These are phyloP conservation scores for Hypholoma sublateritium DNA, from an alignment of 768 basidiomycete genomes.

Conservation along the genomic window DNA sequence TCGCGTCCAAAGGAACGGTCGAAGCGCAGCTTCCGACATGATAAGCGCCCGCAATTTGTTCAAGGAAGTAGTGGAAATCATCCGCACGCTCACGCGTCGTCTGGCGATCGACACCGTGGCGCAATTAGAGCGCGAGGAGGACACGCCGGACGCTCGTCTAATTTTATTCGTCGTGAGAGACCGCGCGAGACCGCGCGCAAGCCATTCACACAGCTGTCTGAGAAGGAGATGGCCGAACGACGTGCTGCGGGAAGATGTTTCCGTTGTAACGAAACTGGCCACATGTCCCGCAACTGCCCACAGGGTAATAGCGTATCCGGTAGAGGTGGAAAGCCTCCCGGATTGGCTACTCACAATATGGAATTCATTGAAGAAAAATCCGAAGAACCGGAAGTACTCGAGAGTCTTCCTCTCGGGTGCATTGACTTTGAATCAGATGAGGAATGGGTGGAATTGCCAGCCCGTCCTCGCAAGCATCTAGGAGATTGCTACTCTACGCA, in stretches of 20 bases:
- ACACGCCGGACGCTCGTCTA: no score
- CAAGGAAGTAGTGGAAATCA: no score
- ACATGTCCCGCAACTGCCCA: constrained; percentile 24
- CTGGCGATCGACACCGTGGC: no score
- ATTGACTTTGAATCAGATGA: not conserved
- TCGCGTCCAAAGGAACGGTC: no score
- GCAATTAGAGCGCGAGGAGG: no score
- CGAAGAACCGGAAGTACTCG: constrained; percentile 11
- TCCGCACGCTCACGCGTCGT: no score
- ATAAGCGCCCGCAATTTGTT: no score
- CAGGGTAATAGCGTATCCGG: constrained; percentile 8
- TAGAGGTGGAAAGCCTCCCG: constrained; percentile 19
- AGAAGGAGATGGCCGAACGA: constrained; percentile 16
- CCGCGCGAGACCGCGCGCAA: no score
- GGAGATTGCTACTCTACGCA: not conserved
- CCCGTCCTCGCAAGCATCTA: not conserved
- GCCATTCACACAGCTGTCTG: not conserved
- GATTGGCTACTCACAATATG: constrained; percentile 18
- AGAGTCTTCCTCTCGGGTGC: constrained; percentile 10
- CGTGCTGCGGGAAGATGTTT: constrained; percentile 21
- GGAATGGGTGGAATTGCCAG: not conserved
- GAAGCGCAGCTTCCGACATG: no score
- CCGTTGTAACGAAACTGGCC: constrained; percentile 18
- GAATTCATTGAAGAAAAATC: constrained; percentile 1
- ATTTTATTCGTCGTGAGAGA: no score